A percentile compares a stretch with the other conserved stretches of the same genome.
These are phyloP conservation scores for Allium sativum DNA, from an alignment of 106 monocot genomes.

Conservation along the genomic window DNA sequence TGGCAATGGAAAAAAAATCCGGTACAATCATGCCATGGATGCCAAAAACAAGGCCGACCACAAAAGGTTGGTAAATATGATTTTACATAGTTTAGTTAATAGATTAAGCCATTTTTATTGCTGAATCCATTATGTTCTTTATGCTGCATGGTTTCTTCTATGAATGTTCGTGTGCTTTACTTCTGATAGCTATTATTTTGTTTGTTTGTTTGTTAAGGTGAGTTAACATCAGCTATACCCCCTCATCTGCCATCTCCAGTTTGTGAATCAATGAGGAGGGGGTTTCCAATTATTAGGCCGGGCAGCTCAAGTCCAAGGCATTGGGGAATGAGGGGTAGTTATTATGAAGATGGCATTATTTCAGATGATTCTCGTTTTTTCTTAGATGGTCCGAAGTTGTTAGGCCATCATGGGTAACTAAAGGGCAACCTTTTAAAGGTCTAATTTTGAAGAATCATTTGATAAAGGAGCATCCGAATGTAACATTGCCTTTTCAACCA, in stretches of 20 bases:
- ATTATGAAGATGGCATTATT: slow-evolving; percentile 31
- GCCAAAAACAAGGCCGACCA: slow-evolving; percentile 53
- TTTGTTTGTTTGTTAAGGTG: no score
- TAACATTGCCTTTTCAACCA: no score
- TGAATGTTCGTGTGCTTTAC: not conserved
- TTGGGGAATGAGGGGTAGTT: no score
- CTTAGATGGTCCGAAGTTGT: slow-evolving; percentile 55
- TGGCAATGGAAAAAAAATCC: slow-evolving; percentile 31
- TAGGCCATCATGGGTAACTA: no score
- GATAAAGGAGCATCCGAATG: slow-evolving; percentile 61
- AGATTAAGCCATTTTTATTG: no score
- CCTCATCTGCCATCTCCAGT: no score
- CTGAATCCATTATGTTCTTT: not conserved
- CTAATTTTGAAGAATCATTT: slow-evolving; percentile 47
- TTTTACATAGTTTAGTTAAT: no score
- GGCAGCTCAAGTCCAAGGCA: no score
- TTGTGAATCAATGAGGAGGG: no score
- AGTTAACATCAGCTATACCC: no score
- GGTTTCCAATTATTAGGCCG: no score
- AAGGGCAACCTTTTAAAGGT: slow-evolving; percentile 45
- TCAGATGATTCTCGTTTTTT: slow-evolving; percentile 20
- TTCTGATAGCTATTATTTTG: not conserved
- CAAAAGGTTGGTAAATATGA: slow-evolving; percentile 14
- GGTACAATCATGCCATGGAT: slow-evolving; percentile 36
- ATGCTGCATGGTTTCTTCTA: not conserved